These are phyloP conservation scores for Hansenula anomala DNA, from an alignment of 1,139 yeast species.

Conservation along the genomic window DNA sequence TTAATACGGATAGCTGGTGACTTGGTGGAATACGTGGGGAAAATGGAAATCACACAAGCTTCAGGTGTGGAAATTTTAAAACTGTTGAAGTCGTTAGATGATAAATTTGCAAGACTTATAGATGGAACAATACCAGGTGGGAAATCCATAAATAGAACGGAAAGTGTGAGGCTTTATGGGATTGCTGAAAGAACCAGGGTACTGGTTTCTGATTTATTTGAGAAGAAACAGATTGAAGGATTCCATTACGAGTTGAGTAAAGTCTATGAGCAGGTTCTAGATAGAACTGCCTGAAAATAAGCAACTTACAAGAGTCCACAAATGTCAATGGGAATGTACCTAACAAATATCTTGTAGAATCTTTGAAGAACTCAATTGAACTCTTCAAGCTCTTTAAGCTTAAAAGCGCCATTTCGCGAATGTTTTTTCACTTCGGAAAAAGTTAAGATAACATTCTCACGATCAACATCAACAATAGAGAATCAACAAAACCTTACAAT, in stretches of 20 bases:
- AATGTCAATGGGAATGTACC: too few relatives aligned
- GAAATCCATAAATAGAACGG: slow-evolving; percentile 11
- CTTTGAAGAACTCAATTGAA: too few relatives aligned
- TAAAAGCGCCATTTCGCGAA: too few relatives aligned
- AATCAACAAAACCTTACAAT: background rate
- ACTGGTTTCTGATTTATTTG: slow-evolving; percentile 9
- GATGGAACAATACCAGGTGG: slow-evolving; percentile 17
- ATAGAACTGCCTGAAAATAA: slow-evolving; percentile 10
- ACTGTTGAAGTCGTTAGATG: slow-evolving; percentile 12
- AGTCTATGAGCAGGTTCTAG: slow-evolving; percentile 16
- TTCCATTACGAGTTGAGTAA: slow-evolving; percentile 17
- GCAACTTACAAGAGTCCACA: background rate
- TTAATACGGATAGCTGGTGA: slow-evolving; percentile 19
- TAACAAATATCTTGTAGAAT: too few relatives aligned
- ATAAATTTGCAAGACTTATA: slow-evolving; percentile 13
- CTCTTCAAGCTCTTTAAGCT: too few relatives aligned
- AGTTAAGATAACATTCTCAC: too few relatives aligned
- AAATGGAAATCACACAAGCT: slow-evolving; percentile 7
- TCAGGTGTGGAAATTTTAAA: slow-evolving; percentile 10
- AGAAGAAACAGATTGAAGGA: slow-evolving; percentile 11
- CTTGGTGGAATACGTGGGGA: slow-evolving; percentile 12
- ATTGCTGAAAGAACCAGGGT: slow-evolving; percentile 19
- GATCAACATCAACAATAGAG: background rate
- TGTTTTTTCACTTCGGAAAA: too few relatives aligned
- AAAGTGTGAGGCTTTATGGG: slow-evolving; percentile 15